Evolutionary conservation across 169 alveolate species (phyloP).

Genomic region (Besnoitia besnoiti): DNA sequence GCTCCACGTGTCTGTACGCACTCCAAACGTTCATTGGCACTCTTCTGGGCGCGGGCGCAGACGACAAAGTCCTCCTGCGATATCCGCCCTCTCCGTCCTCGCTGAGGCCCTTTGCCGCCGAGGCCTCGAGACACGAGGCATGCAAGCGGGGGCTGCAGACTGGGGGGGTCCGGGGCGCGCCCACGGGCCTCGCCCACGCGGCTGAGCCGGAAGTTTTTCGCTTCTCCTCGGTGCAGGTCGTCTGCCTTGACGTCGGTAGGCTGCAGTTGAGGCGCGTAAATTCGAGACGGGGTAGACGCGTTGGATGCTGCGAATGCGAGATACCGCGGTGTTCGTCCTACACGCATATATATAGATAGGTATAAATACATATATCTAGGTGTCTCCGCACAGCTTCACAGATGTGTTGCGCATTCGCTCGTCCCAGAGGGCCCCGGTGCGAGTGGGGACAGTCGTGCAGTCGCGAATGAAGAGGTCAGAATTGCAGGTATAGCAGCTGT

Average conservation of each 20-base stretch:
- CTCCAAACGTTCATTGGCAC: not conserved
- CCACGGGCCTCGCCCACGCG: too few relatives aligned
- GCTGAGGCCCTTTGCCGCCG: not conserved
- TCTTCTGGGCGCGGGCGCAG: not conserved
- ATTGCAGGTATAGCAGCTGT: too few relatives aligned
- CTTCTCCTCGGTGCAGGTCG: not conserved
- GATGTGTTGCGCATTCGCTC: not conserved
- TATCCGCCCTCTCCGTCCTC: not conserved
- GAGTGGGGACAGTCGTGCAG: too few relatives aligned
- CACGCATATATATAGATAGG: not conserved
- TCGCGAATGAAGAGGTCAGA: too few relatives aligned
- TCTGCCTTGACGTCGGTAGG: constrained; percentile 31
- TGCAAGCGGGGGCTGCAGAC: too few relatives aligned
- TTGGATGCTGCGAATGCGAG: too few relatives aligned
- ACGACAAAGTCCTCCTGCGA: not conserved
- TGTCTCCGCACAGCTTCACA: too few relatives aligned
- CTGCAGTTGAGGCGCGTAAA: too few relatives aligned
- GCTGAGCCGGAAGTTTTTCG: not conserved
- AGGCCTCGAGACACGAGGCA: not conserved
- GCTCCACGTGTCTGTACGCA: constrained; percentile 27
- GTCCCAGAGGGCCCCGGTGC: too few relatives aligned
- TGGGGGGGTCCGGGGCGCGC: too few relatives aligned
- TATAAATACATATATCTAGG: not conserved
- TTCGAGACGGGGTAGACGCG: too few relatives aligned
- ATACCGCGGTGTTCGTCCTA: not conserved